Conservation (phyloP, 106 monocot species). For the Iris macrosiphon region DNA sequence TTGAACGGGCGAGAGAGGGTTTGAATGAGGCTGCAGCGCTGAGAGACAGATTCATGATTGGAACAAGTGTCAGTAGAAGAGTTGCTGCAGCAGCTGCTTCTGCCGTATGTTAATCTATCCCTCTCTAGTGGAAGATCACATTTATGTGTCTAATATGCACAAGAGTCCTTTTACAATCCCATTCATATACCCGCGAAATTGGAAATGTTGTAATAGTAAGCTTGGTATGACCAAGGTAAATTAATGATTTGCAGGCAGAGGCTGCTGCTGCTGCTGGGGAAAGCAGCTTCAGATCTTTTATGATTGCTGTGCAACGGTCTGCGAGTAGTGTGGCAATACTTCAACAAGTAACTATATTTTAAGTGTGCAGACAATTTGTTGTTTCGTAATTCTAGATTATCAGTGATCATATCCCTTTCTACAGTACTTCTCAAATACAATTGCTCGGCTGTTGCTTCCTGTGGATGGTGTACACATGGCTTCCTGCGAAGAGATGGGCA, state of each 20-base stretch:
- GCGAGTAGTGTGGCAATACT: constrained; percentile 91
- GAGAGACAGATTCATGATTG: constrained; percentile 89
- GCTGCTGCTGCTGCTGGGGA: constrained; percentile 99
- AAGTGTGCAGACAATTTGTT: background rate
- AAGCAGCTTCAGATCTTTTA: constrained; percentile 89
- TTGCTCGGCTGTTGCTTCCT: constrained; percentile 83
- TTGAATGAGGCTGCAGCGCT: constrained; percentile 89
- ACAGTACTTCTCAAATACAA: constrained; percentile 94
- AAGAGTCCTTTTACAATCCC: background rate
- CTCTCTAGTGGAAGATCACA: background rate
- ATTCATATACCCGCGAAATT: background rate
- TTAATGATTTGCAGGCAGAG: constrained; percentile 64
- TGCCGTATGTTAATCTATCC: constrained; percentile 57
- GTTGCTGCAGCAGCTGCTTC: constrained; percentile 95
- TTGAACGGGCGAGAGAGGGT: constrained; percentile 86
- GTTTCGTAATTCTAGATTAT: background rate
- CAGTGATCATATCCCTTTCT: constrained; percentile 4
- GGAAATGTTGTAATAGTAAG: background rate
- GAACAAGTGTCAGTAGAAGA: constrained; percentile 87
- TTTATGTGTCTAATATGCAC: background rate
- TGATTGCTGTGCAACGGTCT: constrained; percentile 93
- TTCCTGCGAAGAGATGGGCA: constrained; percentile 95
- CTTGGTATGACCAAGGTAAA: background rate
- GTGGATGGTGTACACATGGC: constrained; percentile 94
- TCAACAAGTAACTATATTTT: constrained; percentile 62